These are phyloP conservation scores for Arabidopsis arenosa DNA, from an alignment of 345 rosid genomes.

Conservation along the genomic window DNA sequence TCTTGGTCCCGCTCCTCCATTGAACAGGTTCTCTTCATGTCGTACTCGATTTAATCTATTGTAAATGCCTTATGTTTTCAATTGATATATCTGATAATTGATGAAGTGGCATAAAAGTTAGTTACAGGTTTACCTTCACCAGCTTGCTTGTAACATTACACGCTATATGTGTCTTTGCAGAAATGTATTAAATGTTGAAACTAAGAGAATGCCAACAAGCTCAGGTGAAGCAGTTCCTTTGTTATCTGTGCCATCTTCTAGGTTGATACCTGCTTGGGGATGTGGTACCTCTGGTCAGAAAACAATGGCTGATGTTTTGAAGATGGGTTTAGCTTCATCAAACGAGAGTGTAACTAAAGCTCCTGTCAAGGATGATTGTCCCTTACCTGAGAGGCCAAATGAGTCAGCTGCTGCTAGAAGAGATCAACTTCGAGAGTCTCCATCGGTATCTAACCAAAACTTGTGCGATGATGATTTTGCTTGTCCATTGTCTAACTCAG, in stretches of 20 bases:
- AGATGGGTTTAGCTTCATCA: conserved; percentile 63
- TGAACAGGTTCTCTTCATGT: background rate
- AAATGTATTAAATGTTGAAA: conserved; percentile 47
- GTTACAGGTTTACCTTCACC: background rate
- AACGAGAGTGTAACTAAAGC: conserved; percentile 5
- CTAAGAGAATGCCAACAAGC: conserved; percentile 46
- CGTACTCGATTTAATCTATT: background rate
- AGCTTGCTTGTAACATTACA: background rate
- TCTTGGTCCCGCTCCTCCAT: conserved; percentile 3
- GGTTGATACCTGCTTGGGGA: conserved; percentile 54
- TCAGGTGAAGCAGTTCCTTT: conserved; percentile 54
- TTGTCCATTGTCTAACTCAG: conserved; percentile 29
- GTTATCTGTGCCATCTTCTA: conserved; percentile 50
- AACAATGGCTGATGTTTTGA: conserved; percentile 81
- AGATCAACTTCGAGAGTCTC: conserved; percentile 49
- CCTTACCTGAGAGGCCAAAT: conserved; percentile 52
- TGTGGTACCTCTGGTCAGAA: conserved; percentile 55
- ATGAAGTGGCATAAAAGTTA: conserved; percentile 8
- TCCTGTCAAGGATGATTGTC: conserved; percentile 55
- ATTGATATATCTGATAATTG: background rate
- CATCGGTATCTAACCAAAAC: conserved; percentile 58
- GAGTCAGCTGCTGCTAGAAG: conserved; percentile 54
- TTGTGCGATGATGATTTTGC: conserved; percentile 24
- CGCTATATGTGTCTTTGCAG: conserved; percentile 50
- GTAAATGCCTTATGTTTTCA: background rate